Evolutionary conservation across 2,329 filamentous ascomycete species (phyloP), one percentile per base, ranked within the genome.

Genomic region (Verticillium zaregamsianum): DNA sequence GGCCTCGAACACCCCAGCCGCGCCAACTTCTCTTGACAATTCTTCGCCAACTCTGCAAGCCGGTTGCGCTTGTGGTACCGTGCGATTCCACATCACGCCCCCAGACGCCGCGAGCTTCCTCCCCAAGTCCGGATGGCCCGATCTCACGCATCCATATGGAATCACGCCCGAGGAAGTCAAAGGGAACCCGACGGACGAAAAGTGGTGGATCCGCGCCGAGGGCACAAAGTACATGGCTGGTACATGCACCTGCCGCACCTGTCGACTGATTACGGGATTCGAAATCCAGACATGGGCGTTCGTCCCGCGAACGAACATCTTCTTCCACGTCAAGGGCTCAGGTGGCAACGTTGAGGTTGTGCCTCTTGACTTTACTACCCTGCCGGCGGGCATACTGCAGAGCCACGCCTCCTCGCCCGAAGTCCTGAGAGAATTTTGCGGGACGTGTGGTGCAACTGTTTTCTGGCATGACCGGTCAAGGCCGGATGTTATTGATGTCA

Each of bases 211-310:
- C n/a, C 75, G 79, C 17, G 72, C 72, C 7, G 66, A 65, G 28
- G 66, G 78, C 69, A 79, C 73, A 6, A 84, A 79, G 63, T 90
- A 86, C 69, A 74, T 87, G 2, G 83, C 85, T 2, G 85, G 85
- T 1, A 79, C 82, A 8, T 90, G 88, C 67, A 78, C 80, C 1
- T 91, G 89, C 71, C 78, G 74, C 5, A 84, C 85, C 2, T 92
- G 89, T 69, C 84, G 88, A 6, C 75, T 86, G 3, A 73, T 75
- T 0, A 81, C 83, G 1, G 87, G 88, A 3, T 87, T 86, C 65
- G 86, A 90, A 61, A 81, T 90, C 56, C 83, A 89, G 66, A 76
- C 82, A 0, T 91, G 88, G 88, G 80, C 85, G 0, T 91, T 90
- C 68, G 74, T 90, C 0, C 86, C 86, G 1, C 77, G 79, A n/a